Conservation (phyloP, 768 basidiomycete species). For the Tulasnella sp. region DNA sequence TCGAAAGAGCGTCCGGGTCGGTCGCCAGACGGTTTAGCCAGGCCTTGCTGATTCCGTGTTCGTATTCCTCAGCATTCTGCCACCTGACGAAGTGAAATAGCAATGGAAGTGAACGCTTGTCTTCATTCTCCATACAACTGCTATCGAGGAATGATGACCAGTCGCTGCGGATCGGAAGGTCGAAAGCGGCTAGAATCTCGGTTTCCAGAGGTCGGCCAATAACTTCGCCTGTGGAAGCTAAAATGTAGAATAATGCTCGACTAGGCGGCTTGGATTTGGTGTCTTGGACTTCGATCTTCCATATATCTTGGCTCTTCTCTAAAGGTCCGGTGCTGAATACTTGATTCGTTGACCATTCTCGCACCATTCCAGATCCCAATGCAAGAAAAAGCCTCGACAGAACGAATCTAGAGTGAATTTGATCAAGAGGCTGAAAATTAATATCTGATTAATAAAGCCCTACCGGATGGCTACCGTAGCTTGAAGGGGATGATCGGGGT, state of each 20-base stretch:
- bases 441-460: slow-evolving; percentile 23
- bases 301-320: slow-evolving; percentile 47
- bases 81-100: slow-evolving; percentile 51
- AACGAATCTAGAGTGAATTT: background rate
- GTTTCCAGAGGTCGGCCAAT: slow-evolving; percentile 41
- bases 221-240: slow-evolving; percentile 71
- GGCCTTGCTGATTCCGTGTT: slow-evolving; percentile 58
- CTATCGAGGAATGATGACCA: slow-evolving; percentile 58
- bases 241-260: slow-evolving; percentile 45
- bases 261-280: background rate
- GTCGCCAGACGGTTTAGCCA: slow-evolving; percentile 49
- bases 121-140: slow-evolving; percentile 23
- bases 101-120: slow-evolving; percentile 28
- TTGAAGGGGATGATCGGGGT: slow-evolving; percentile 58
- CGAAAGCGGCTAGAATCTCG: slow-evolving; percentile 12
- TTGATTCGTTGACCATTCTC: slow-evolving; percentile 37
- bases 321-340: slow-evolving; percentile 48
- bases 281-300: slow-evolving; percentile 46
- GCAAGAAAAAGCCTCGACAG: background rate
- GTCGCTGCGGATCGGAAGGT: slow-evolving; percentile 49
- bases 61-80: slow-evolving; percentile 69
- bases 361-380: background rate
- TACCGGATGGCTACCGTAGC: slow-evolving; percentile 55
- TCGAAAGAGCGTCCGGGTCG: slow-evolving; percentile 35
- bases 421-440: background rate